Percentiles rank a stretch among this genome's conserved stretches.
These are phyloP conservation scores for Grammothele lineata DNA, from an alignment of 768 basidiomycete species.

Conservation along the genomic window DNA sequence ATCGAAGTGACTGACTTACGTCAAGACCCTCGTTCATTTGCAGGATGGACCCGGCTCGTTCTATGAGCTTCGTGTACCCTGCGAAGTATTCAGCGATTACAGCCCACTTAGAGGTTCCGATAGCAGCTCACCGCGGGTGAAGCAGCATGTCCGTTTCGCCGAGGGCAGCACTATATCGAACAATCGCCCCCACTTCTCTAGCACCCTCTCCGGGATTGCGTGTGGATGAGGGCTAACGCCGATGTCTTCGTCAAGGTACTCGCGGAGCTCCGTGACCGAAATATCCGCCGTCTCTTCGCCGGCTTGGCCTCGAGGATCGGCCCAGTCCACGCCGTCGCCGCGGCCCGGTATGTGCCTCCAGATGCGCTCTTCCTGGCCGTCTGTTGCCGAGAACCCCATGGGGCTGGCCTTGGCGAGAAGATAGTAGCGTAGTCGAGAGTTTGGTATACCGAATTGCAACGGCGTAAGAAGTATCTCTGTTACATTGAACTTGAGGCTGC, in stretches of 20 bases:
- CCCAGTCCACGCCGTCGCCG: conserved; percentile 36
- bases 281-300: conserved; percentile 7
- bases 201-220: conserved; percentile 54
- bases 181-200: conserved; percentile 71
- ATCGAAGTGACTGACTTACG: conserved; percentile 32
- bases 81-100: not conserved
- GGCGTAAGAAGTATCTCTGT: conserved; percentile 70
- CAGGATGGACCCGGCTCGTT: conserved; percentile 73
- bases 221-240: conserved; percentile 14
- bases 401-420: conserved; percentile 58
- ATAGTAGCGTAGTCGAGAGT: conserved; percentile 79
- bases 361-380: conserved; percentile 23
- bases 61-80: conserved; percentile 77
- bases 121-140: conserved; percentile 59
- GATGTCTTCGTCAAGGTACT: conserved; percentile 38
- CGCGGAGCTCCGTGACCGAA: conserved; percentile 23
- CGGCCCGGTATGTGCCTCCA: conserved; percentile 52
- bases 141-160: conserved; percentile 65
- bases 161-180: conserved; percentile 78
- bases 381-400: conserved; percentile 31
- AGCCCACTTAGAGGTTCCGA: not conserved
- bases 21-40: conserved; percentile 66
- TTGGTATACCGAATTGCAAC: conserved; percentile 75
- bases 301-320: conserved; percentile 33
- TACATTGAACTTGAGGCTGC: conserved; percentile 49